A percentile compares a stretch with the other conserved stretches of the same genome.
These are phyloP conservation scores for Kodamaea laetipori DNA, from an alignment of 805 yeast genomes.

Conservation along the genomic window DNA sequence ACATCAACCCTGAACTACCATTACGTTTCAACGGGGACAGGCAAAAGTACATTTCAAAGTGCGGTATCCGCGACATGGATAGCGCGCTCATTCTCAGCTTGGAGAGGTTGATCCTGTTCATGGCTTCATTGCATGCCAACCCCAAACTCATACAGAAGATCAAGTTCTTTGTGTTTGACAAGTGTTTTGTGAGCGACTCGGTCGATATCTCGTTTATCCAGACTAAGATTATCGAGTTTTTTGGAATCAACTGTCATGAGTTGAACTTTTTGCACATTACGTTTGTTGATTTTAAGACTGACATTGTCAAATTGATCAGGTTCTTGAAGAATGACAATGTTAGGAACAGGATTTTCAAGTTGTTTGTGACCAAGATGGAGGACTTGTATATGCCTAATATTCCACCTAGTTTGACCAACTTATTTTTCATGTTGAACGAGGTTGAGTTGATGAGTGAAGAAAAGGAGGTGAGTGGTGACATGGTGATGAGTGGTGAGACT, in stretches of 20 bases:
- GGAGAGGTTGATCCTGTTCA: constrained; percentile 21
- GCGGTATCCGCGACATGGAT: constrained; percentile 34
- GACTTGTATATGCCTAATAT: constrained; percentile 28
- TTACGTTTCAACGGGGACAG: constrained; percentile 8
- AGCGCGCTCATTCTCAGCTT: constrained; percentile 28
- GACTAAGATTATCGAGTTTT: constrained; percentile 26
- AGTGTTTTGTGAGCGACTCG: constrained; percentile 23
- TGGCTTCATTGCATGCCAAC: constrained; percentile 22
- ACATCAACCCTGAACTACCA: constrained; percentile 32
- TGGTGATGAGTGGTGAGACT: constrained; percentile 2
- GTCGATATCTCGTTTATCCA: constrained; percentile 22
- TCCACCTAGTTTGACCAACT: constrained; percentile 33
- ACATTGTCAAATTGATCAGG: constrained; percentile 26
- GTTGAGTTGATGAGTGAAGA: constrained; percentile 26
- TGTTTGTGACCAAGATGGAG: constrained; percentile 27
- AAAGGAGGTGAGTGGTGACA: too few species aligned
- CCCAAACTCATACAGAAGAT: constrained; percentile 24
- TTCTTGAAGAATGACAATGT: constrained; percentile 27
- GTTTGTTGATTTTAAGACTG: constrained; percentile 29
- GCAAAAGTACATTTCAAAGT: constrained; percentile 25
- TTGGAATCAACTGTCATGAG: constrained; percentile 26
- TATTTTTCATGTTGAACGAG: constrained; percentile 36
- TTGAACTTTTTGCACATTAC: constrained; percentile 36
- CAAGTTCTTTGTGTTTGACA: constrained; percentile 36
- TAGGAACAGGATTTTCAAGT: constrained; percentile 31